These are phyloP conservation scores for Ceratobasidium sp. DNA, from an alignment of 1,284 basidiomycete species.

Conservation along the genomic window DNA sequence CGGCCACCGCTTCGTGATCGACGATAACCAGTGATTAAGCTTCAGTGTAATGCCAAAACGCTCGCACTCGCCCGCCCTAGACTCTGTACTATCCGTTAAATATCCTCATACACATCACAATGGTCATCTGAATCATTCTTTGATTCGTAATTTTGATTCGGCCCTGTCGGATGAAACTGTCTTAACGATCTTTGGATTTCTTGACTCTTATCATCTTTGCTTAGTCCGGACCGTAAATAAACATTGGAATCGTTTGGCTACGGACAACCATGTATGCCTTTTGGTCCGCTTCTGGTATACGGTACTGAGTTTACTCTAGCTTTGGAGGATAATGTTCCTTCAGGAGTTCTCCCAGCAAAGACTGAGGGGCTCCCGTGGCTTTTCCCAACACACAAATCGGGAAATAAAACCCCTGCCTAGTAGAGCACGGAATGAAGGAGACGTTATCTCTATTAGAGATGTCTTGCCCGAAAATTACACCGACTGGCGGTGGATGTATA, in stretches of 20 bases:
- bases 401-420: constrained; percentile 72
- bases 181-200: constrained; percentile 76
- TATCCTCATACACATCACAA: constrained; percentile 1
- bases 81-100: constrained; percentile 21
- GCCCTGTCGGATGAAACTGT: constrained; percentile 80
- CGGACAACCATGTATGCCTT: constrained; percentile 67
- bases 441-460: constrained; percentile 24
- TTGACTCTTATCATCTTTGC: constrained; percentile 76
- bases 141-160: constrained; percentile 65
- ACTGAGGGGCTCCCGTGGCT: constrained; percentile 60
- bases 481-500: constrained; percentile 88
- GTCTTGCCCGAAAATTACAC: constrained; percentile 59
- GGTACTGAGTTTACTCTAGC: constrained; percentile 59
- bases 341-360: constrained; percentile 73
- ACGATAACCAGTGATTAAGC: constrained; percentile 24
- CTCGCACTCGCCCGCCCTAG: constrained; percentile 22
- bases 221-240: constrained; percentile 70
- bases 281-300: constrained; percentile 32
- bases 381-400: constrained; percentile 63
- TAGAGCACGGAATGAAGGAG: constrained; percentile 57
- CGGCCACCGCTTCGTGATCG: not conserved
- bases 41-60: constrained; percentile 33
- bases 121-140: not conserved
- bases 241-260: constrained; percentile 75
- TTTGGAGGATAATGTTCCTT: constrained; percentile 72